These are phyloP conservation scores for Cokeromyces recurvatus DNA, from an alignment of 371 early-diverging fungal species.

Conservation along the genomic window DNA sequence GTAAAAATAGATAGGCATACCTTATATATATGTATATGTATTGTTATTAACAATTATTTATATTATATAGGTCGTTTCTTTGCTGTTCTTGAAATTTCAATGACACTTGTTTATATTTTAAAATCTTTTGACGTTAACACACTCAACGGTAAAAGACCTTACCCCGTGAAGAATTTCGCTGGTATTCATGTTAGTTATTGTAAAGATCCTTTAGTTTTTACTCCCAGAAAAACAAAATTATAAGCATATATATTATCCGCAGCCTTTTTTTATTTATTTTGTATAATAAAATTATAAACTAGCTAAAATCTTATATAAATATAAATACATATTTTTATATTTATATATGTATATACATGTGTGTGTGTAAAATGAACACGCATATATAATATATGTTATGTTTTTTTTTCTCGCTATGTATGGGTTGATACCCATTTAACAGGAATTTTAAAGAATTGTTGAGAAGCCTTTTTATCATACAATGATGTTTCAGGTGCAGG, in stretches of 20 bases:
- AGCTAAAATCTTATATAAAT: too few species aligned
- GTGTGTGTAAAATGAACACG: too few species aligned
- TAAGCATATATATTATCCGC: too few species aligned
- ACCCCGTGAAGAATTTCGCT: constrained; percentile 14
- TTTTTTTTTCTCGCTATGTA: too few species aligned
- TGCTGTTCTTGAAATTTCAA: constrained; percentile 46
- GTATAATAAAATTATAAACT: too few species aligned
- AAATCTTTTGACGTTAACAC: constrained; percentile 21
- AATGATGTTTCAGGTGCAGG: constrained; percentile 18
- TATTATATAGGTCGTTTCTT: constrained; percentile 52
- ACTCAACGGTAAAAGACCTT: constrained; percentile 13
- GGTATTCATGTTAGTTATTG: constrained; percentile 10
- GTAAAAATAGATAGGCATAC: not conserved
- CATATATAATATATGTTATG: too few species aligned
- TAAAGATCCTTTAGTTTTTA: constrained; percentile 25
- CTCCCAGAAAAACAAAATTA: constrained; percentile 4
- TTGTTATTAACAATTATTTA: constrained; percentile 3
- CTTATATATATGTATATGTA: not conserved
- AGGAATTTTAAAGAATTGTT: constrained; percentile 24
- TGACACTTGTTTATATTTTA: constrained; percentile 21
- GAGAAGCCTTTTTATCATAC: constrained; percentile 8
- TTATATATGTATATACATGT: too few species aligned
- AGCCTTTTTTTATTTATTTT: too few species aligned
- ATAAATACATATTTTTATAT: too few species aligned
- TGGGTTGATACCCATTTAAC: too few species aligned